Percentiles rank a stretch among this genome's conserved stretches.
These are phyloP conservation scores for Irpex lacteus DNA, from an alignment of 1,284 basidiomycete genomes.

Conservation along the genomic window DNA sequence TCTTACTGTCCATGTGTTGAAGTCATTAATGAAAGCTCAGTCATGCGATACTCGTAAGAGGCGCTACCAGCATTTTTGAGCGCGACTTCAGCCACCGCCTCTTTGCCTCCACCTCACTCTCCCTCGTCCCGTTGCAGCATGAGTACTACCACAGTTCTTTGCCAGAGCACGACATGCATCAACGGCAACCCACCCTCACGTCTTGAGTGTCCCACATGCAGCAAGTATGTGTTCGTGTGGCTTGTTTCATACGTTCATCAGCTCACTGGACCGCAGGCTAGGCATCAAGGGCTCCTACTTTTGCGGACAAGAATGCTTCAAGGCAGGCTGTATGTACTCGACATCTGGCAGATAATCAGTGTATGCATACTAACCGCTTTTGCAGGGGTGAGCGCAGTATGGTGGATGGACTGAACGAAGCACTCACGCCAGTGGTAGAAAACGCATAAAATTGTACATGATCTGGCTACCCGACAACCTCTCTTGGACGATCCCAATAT, in stretches of 20 bases:
- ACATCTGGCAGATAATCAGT: slow-evolving; percentile 4
- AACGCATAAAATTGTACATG: slow-evolving; percentile 75
- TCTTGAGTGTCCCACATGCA: slow-evolving; percentile 81
- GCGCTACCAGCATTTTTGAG: neutral
- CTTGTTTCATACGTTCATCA: slow-evolving; percentile 8
- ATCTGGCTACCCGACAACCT: slow-evolving; percentile 48
- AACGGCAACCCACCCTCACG: slow-evolving; percentile 75
- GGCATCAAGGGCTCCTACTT: slow-evolving; percentile 82
- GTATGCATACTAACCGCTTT: neutral
- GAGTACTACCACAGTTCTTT: slow-evolving; percentile 35
- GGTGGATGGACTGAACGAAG: neutral
- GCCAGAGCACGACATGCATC: slow-evolving; percentile 68
- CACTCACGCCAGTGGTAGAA: slow-evolving; percentile 48
- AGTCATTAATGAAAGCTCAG: neutral
- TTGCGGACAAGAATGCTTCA: slow-evolving; percentile 86
- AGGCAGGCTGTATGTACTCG: slow-evolving; percentile 65
- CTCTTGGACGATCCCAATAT: slow-evolving; percentile 29
- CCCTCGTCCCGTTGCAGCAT: neutral
- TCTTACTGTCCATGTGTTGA: neutral
- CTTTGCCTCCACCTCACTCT: neutral
- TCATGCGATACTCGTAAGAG: neutral
- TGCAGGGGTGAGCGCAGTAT: slow-evolving; percentile 44
- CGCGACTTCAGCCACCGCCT: neutral
- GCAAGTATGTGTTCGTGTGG: slow-evolving; percentile 51
- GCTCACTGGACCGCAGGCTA: slow-evolving; percentile 43